A percentile compares a stretch with the other conserved stretches of the same genome.
Evolutionary conservation across 129 eudicot genomes (phyloP).

Genomic region (sunflower (Helianthus annuus)): HanXRQr2.0-SUNRISE NC_035442.2:16794489-16794988

Average conservation of each 20-base stretch:
- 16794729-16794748: constrained; percentile 13
- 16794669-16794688: constrained; percentile 48
- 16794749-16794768: constrained; percentile 4
- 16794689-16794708: constrained; percentile 47
- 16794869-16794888: not conserved
- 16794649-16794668: constrained; percentile 55
- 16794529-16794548: constrained; percentile 81
- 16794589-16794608: constrained; percentile 53
- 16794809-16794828: not conserved
- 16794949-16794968: constrained; percentile 13
- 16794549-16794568: constrained; percentile 82
- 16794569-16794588: constrained; percentile 63
- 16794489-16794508: constrained; percentile 97
- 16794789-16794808: not conserved
- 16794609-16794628: constrained; percentile 42
- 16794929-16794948: not conserved
- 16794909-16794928: constrained; percentile 4
- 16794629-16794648: constrained; percentile 39
- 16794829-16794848: constrained; percentile 7
- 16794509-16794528: constrained; percentile 79
- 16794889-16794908: constrained; percentile 1
- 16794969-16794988: not conserved
- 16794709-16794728: not conserved
- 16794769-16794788: constrained; percentile 2
- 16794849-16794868: not conserved